Conservation (phyloP, 139 green algal species). For the Coelastrella sp. region DNA sequence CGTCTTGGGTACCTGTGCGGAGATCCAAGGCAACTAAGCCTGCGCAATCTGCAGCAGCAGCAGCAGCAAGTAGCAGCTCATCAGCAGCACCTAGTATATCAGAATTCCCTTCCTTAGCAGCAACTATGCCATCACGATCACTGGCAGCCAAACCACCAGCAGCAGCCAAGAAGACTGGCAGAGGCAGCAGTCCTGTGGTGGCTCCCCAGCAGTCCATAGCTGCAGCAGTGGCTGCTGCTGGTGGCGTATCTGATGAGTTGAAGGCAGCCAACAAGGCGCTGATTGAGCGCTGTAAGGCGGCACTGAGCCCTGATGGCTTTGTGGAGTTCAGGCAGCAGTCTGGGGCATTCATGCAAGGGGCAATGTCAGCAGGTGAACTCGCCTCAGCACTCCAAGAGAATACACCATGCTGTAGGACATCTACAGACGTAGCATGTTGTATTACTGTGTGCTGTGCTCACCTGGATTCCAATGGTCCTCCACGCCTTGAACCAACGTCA, state of each 20-base stretch:
- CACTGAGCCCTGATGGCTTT: conserved; percentile 66
- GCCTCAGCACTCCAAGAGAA: no score
- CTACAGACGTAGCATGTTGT: no score
- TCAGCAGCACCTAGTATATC: conserved; percentile 15
- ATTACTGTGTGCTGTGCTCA: no score
- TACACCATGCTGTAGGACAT: no score
- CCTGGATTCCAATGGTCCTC: no score
- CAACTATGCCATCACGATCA: not conserved
- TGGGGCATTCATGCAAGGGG: conserved; percentile 35
- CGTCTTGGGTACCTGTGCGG: conserved; percentile 35
- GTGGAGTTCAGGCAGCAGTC: conserved; percentile 62
- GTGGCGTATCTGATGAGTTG: conserved; percentile 69
- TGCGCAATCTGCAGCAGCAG: conserved; percentile 23
- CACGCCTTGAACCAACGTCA: no score
- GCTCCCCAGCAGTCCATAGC: not conserved
- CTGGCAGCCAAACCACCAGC: not conserved
- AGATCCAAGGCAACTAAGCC: not conserved
- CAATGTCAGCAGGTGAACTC: conserved; percentile 3
- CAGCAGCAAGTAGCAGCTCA: not conserved
- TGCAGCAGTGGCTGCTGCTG: conserved; percentile 20
- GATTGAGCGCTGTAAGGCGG: conserved; percentile 69
- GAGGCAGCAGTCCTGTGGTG: not conserved
- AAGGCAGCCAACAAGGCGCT: conserved; percentile 77
- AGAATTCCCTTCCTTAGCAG: conserved; percentile 31
- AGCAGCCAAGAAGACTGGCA: not conserved